phyloP scores from a whole-genome alignment of 805 yeast species.

The Starmerella geochares region DNA sequence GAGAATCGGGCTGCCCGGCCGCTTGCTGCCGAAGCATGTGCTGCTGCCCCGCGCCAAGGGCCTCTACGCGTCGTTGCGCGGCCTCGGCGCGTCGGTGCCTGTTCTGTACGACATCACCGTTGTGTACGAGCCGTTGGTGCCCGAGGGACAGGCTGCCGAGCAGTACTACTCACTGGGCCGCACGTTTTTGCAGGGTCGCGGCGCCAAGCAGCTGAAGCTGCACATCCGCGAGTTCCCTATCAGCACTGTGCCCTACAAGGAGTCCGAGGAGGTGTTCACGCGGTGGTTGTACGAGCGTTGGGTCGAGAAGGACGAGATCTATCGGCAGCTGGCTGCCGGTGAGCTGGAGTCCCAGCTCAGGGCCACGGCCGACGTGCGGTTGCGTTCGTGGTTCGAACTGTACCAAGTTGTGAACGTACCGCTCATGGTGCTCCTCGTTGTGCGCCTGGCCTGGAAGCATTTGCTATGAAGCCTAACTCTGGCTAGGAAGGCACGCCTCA shows the following conservation, averaged over 20 bases:
- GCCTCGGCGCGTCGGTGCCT: slow-evolving; percentile 35
- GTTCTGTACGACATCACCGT: slow-evolving; percentile 72
- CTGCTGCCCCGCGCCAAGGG: slow-evolving; percentile 82
- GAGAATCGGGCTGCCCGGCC: slow-evolving; percentile 33
- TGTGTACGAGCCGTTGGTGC: slow-evolving; percentile 62
- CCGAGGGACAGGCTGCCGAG: slow-evolving; percentile 58
- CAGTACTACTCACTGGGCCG: slow-evolving; percentile 55
- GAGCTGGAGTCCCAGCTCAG: slow-evolving; percentile 37
- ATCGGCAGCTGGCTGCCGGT: slow-evolving; percentile 49
- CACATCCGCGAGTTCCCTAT: slow-evolving; percentile 51
- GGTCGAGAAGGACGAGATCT: slow-evolving; percentile 63
- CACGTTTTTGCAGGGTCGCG: slow-evolving; percentile 57
- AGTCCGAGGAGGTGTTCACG: slow-evolving; percentile 45
- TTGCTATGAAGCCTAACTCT: not conserved
- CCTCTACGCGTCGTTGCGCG: slow-evolving; percentile 51
- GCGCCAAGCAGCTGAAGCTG: slow-evolving; percentile 58
- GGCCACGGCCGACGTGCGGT: slow-evolving; percentile 23
- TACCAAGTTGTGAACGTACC: slow-evolving; percentile 33
- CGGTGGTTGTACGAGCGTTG: slow-evolving; percentile 67
- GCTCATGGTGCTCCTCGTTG: slow-evolving; percentile 23
- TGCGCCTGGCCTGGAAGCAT: slow-evolving; percentile 2
- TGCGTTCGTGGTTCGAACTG: slow-evolving; percentile 27
- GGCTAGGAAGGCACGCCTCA: too few species aligned
- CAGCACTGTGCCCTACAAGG: slow-evolving; percentile 53
- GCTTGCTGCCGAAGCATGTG: slow-evolving; percentile 42